These are phyloP conservation scores for Sporothrix pseudoabietina DNA, from an alignment of 2,329 filamentous ascomycete species.

Conservation along the genomic window DNA sequence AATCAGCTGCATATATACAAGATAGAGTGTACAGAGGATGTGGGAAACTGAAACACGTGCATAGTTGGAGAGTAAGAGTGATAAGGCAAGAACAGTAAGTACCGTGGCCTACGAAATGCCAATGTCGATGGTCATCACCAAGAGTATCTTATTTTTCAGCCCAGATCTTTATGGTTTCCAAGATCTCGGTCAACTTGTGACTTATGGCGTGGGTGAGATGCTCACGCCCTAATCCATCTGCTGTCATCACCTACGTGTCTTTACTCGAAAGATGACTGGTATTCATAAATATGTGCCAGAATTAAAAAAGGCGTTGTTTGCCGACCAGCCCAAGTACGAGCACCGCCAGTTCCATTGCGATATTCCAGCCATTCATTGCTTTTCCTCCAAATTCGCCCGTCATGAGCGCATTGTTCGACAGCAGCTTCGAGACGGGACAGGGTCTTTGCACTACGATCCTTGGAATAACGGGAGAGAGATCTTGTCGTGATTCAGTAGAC, in stretches of 20 bases:
- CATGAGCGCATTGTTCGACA: constrained; percentile 27
- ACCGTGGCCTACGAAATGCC: neutral
- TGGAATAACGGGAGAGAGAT: too few relatives aligned
- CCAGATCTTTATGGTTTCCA: too few relatives aligned
- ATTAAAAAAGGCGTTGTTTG: constrained; percentile 19
- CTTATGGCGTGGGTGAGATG: too few relatives aligned
- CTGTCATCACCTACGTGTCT: neutral
- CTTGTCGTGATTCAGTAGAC: too few relatives aligned
- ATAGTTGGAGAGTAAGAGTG: too few relatives aligned
- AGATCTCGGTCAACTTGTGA: too few relatives aligned
- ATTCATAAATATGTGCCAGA: neutral
- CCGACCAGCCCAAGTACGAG: constrained; percentile 24
- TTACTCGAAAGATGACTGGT: too few relatives aligned
- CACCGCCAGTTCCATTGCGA: constrained; percentile 28
- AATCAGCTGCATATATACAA: too few relatives aligned
- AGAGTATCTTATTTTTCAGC: neutral
- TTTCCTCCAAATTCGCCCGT: constrained; percentile 19
- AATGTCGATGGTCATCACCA: neutral
- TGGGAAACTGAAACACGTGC: too few relatives aligned
- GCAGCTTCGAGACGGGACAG: neutral
- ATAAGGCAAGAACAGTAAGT: too few relatives aligned
- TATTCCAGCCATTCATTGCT: neutral
- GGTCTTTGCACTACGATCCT: too few relatives aligned
- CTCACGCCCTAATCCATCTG: neutral
- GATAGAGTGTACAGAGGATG: too few relatives aligned